These are phyloP conservation scores for Oryza officinalis DNA, from an alignment of 176 grass and related monocot genomes.

Conservation along the genomic window DNA sequence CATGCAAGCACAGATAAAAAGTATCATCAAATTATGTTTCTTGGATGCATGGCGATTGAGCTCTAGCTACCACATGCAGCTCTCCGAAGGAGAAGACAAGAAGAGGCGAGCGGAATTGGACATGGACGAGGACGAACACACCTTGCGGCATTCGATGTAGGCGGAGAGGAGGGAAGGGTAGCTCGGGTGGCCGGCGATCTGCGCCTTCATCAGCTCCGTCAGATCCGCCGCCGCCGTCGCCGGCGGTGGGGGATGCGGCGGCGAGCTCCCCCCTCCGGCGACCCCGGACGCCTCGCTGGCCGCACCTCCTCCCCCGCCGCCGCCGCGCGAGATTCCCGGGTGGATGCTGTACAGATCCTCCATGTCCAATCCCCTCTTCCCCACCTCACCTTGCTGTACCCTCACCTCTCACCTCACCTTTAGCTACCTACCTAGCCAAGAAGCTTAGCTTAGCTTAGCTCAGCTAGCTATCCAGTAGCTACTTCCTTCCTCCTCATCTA, in stretches of 20 bases:
- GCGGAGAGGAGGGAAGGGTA: slow-evolving; percentile 86
- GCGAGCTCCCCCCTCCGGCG: slow-evolving; percentile 20
- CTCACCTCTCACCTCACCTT: background rate
- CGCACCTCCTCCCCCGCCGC: slow-evolving; percentile 16
- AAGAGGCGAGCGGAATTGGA: background rate
- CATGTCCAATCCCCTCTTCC: slow-evolving; percentile 37
- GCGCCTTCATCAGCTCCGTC: slow-evolving; percentile 82
- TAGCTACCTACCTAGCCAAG: background rate
- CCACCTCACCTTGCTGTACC: background rate
- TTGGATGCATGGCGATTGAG: background rate
- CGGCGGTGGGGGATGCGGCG: slow-evolving; percentile 17
- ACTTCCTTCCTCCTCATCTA: slow-evolving; percentile 8
- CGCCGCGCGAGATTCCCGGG: slow-evolving; percentile 56
- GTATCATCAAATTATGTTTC: background rate
- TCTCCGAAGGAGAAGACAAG: background rate
- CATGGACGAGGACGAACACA: slow-evolving; percentile 5
- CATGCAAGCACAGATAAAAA: background rate
- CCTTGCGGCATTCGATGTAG: slow-evolving; percentile 98
- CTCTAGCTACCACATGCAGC: background rate
- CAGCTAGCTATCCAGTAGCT: background rate
- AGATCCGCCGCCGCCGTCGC: slow-evolving; percentile 53
- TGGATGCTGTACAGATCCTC: slow-evolving; percentile 96
- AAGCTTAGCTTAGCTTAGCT: background rate
- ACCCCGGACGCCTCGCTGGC: slow-evolving; percentile 45
- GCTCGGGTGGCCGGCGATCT: slow-evolving; percentile 91